Evolutionary conservation across 192 early-diverging fungal genomes (phyloP), one percentile per base, ranked within the genome.

Genomic region (Rhizophagus clarus): DNA sequence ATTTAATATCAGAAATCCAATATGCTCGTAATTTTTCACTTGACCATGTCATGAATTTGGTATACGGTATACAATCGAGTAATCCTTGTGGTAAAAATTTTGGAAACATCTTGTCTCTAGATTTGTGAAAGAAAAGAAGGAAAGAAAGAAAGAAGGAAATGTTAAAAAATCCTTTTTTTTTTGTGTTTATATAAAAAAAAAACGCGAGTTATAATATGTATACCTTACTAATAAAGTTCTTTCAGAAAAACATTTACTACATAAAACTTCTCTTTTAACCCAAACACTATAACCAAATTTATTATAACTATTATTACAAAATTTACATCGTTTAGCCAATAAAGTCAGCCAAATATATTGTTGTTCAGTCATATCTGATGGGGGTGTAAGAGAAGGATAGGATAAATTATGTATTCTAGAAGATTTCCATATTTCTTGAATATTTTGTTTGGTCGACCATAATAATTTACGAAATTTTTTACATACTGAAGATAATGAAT

Each of bases 321-420:
- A 34, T 69, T 31, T 11, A 69, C 67, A 69, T 69, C 10, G 2
- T 20, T 22, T 37, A 17, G 67, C 67, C 20, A 69, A 34, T 34
- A 69, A 37, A 31, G 67, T 37, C 20, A 69, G n/a, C 67, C 67
- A 69, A 69, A 69, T 37, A 69, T 69, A 69, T 69, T 69, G 20
- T 69, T 69, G 67, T 69, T 69, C 67, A 17, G 20, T 32, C 34
- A 69, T 69, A 22, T 31, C 14, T 32, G 20, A 22, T 34, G 67
- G 67, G 8, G 67, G 67, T 8, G 67, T 10, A 34, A 69, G 31
- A 22, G 28, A 37, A 22, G 67, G 67, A 40, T 69, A 69, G 7
- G 12, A n/a, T 42, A 69, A 69, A 17, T 37, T 22, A 17, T n/a
- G 6, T 9, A 37, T 69, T 69, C 67, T 31, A 37, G 67, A 69